Evolutionary conservation across 2,329 filamentous ascomycete genomes (phyloP), one percentile per base, ranked within the genome.

Genomic region (Fusarium clavum): DNA sequence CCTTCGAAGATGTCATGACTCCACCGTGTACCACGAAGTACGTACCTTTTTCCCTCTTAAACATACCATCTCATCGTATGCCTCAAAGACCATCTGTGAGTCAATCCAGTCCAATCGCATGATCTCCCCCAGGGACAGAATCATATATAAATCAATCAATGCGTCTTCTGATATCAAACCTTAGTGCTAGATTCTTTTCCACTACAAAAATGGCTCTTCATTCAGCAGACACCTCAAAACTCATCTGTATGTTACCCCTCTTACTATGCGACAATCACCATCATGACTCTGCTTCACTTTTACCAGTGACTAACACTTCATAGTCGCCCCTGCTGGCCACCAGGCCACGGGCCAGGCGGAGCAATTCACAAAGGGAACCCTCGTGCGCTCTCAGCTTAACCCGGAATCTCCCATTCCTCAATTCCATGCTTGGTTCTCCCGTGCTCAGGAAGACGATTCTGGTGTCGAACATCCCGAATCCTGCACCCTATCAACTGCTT

Each of bases 371-470:
- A 81, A 79, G 57, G 88, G 87, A 73, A 84, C 85, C 2, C 88
- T 97, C 30, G 83, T 86, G 38, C 85, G 83, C 48, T 75, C 80
- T 2, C 87, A 93, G 76, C 88, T 97, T 20, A 80, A 88, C 73
- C 76, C 85, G 2, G 59, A 83, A 11, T 86, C 86, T 57, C 96
- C 96, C 1, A 88, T 95, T 61, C 84, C 85, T 32, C 96, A 98
- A 83, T 99, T 98, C 84, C 88, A 97, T 83, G 80, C 83, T 67
- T 99, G 96, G 96, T 99, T 97, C 86, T 85, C 87, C 14, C 86
- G 90, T 64, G 93, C 94, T 1, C 88, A 91, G 68, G 77, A 77
- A 55, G 57, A 84, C 8, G 76, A 83, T 12, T 77, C 83, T 6
- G 75, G 73, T 27, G 87, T 94, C 48, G 83, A 89, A 47, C 92